phyloP scores from a whole-genome alignment of 306 rosid species.

The Malus fusca region DNA sequence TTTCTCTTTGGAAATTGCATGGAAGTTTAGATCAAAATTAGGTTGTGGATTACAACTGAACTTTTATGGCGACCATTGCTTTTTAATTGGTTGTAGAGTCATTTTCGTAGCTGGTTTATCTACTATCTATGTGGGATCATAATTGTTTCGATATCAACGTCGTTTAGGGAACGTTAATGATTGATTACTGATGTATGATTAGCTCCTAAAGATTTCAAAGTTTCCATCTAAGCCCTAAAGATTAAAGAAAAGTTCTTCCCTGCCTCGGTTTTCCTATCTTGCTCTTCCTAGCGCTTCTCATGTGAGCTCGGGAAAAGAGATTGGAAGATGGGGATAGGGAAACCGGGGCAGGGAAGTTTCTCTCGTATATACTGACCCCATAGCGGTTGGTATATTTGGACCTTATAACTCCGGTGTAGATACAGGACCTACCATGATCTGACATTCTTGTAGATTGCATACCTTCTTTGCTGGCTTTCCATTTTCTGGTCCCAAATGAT shows the following conservation, averaged over 20 bases:
- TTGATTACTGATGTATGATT: background rate
- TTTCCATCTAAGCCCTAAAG: too few relatives aligned
- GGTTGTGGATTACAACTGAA: slow-evolving; percentile 6
- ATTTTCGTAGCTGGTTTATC: slow-evolving; percentile 21
- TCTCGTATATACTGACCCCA: background rate
- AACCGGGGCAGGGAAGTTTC: background rate
- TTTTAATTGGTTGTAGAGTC: slow-evolving; percentile 8
- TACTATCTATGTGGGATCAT: slow-evolving; percentile 3
- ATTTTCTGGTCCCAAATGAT: slow-evolving; percentile 13
- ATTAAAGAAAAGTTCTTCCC: background rate
- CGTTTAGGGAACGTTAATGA: background rate
- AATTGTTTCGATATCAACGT: background rate
- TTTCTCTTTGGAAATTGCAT: slow-evolving; percentile 1
- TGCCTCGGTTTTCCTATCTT: background rate
- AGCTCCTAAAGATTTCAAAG: background rate
- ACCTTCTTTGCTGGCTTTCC: background rate
- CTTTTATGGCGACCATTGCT: background rate
- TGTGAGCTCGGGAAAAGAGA: background rate
- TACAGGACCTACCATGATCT: slow-evolving; percentile 2
- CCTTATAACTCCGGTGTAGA: background rate
- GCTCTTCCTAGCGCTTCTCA: background rate
- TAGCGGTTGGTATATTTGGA: background rate
- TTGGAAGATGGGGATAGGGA: background rate
- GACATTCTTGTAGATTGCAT: background rate
- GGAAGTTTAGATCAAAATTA: background rate